Percentiles rank a stretch among this genome's conserved stretches.
phyloP scores from a whole-genome alignment of 2,329 filamentous ascomycete species.

The Tolypocladium amazonense region DNA sequence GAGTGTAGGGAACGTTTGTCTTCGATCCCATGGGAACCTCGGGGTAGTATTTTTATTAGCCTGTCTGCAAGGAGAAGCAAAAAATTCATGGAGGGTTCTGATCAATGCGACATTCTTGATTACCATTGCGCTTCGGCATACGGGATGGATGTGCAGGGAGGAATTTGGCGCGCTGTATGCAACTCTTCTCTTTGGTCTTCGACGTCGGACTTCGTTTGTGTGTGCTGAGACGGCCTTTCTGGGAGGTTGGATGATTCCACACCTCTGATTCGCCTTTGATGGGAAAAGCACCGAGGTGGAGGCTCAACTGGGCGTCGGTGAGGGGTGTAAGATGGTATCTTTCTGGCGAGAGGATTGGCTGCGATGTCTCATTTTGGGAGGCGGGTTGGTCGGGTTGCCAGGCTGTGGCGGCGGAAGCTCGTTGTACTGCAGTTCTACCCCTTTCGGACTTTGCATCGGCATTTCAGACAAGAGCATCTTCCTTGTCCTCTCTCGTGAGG shows the following conservation, averaged over 20 bases:
- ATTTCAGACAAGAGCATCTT: constrained; percentile 9
- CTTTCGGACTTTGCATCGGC: constrained; percentile 8
- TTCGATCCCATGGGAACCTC: neutral
- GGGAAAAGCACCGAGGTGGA: neutral
- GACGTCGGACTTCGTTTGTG: neutral
- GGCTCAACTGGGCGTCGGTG: neutral
- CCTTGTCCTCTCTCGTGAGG: neutral
- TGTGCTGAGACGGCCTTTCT: neutral
- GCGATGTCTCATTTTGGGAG: neutral
- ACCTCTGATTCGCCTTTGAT: neutral
- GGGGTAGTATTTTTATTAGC: neutral
- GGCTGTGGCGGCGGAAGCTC: neutral
- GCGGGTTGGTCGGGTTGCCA: neutral
- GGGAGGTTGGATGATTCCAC: neutral
- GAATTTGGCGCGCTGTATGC: neutral
- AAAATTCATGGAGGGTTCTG: neutral
- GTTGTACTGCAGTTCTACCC: neutral
- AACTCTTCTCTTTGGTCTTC: neutral
- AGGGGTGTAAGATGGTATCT: constrained; percentile 2
- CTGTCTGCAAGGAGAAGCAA: neutral
- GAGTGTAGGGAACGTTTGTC: neutral
- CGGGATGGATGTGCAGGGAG: neutral
- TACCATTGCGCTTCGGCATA: neutral
- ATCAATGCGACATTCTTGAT: neutral
- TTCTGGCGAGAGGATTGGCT: neutral